Base-by-base conservation (phyloP, 2,329 filamentous ascomycete genomes). In the Neofusicoccum kwambonambiense region DNA sequence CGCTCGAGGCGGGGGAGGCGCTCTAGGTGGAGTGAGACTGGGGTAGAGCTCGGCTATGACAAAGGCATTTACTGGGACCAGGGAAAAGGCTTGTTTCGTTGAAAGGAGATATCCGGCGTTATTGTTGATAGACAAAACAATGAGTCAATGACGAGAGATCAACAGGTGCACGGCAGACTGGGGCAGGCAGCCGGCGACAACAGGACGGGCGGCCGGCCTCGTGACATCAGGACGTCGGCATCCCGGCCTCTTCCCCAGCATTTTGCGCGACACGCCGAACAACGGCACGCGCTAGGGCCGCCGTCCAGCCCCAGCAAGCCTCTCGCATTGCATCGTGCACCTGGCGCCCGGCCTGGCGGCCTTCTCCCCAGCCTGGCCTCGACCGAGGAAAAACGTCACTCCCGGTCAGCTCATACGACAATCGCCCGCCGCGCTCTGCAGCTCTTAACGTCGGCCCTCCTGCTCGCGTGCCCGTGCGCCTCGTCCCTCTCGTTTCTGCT, bases 1-100 rank as follows among this genome's bases (percentile, higher is more conserved):
- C 78, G 66, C 80, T 83, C 81, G 66, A 52, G 57, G 57, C 49
- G 64, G 66, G 52, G 34, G 65, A 67, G 42, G 60, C 42, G 63
- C 35, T 58, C 44, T 63, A 39, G 45, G 50, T 12, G 15, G 19
- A 44, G 22, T 17, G 19, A 42, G 52, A 42, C 37, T 45, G 54
- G 56, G 41, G 42, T 35, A 31, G 12, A 11, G 35, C 15, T 19
- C 41, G 56, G 56, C 22, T 58, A 58, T 7, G 51, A 41, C 39
- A n/a, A 17, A 34, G 39, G 54, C 54, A 58, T 58, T 34, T 58
- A 17, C 11, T 22, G 22, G 22, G 27, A 5, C 22, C 39, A 47
- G 42, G 56, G 11, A 62, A 52, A 45, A 37, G 49, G 60, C 15
- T 37, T 47, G 2, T 45, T 44, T 31, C 39, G 22, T 35, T 52